Evolutionary conservation across 2,329 filamentous ascomycete genomes (phyloP).

Genomic region (Nemania sp.): DNA sequence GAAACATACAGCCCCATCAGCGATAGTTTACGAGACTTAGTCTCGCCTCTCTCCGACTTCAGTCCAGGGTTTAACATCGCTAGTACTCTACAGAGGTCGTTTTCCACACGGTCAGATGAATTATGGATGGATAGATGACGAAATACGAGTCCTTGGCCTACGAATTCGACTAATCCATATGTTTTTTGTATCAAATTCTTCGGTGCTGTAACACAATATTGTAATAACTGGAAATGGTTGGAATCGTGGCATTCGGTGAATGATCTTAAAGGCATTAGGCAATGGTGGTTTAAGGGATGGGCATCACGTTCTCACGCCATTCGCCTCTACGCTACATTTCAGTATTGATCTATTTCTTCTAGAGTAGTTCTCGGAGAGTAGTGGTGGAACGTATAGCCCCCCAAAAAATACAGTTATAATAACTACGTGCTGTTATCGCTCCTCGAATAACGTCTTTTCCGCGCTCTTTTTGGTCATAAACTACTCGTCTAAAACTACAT

Average conservation of each 20-base stretch:
- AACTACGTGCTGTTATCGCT: not conserved
- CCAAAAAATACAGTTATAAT: not conserved
- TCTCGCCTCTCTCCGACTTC: conserved; percentile 56
- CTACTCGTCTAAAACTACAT: not conserved
- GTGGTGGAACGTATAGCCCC: not conserved
- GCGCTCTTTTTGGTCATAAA: not conserved
- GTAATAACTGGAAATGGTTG: conserved; percentile 16
- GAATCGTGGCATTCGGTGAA: conserved; percentile 1
- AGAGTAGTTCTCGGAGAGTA: not conserved
- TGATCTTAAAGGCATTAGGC: not conserved
- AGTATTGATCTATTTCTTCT: conserved; percentile 15
- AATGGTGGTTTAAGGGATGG: conserved; percentile 10
- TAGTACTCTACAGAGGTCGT: conserved; percentile 49
- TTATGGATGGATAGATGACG: conserved; percentile 50
- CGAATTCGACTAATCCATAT: not conserved
- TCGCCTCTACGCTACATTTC: not conserved
- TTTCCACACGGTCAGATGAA: conserved; percentile 59
- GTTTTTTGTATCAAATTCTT: conserved; percentile 1
- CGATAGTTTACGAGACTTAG: conserved; percentile 43
- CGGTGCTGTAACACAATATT: conserved; percentile 18
- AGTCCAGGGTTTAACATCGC: conserved; percentile 41
- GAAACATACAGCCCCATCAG: conserved; percentile 38
- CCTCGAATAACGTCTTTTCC: not conserved
- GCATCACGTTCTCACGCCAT: not conserved
- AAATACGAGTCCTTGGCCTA: not conserved